Conservation (phyloP, 257 asterid genomes). For the Eucommia ulmoides region DNA sequence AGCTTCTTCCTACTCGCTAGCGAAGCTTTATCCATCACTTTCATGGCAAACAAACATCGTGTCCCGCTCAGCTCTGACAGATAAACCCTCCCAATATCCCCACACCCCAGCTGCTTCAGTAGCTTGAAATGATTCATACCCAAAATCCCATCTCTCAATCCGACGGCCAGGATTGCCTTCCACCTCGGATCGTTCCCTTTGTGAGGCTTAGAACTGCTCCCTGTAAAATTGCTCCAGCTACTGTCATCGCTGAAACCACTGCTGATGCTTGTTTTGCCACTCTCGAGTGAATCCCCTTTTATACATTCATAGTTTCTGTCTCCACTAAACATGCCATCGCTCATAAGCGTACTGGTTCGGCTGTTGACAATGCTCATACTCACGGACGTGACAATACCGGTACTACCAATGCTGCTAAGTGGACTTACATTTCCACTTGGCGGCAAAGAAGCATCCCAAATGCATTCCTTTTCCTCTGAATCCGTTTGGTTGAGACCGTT, state of each 20-base stretch:
- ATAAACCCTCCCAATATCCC: constrained; percentile 46
- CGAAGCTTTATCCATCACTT: constrained; percentile 47
- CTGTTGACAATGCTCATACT: constrained; percentile 39
- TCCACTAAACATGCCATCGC: constrained; percentile 43
- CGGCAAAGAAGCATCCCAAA: constrained; percentile 47
- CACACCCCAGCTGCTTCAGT: constrained; percentile 40
- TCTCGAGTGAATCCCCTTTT: constrained; percentile 36
- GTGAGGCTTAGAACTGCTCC: constrained; percentile 45
- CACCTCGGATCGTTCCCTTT: constrained; percentile 53
- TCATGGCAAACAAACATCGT: constrained; percentile 38
- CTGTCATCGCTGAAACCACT: constrained; percentile 46
- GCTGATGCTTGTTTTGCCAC: constrained; percentile 41
- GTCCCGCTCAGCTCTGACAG: constrained; percentile 42
- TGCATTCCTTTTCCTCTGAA: constrained; percentile 36
- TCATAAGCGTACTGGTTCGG: constrained; percentile 32
- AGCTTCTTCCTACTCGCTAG: constrained; percentile 38
- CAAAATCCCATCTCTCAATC: constrained; percentile 27
- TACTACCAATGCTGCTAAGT: constrained; percentile 37
- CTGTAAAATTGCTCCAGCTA: constrained; percentile 40
- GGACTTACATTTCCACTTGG: constrained; percentile 49
- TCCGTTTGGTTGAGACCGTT: constrained; percentile 16
- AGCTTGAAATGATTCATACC: constrained; percentile 45
- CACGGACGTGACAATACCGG: constrained; percentile 27
- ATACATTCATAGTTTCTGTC: constrained; percentile 30
- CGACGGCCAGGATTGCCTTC: constrained; percentile 41